phyloP scores from a whole-genome alignment of 495 filamentous ascomycete genomes.

The Tuber indicum region DNA sequence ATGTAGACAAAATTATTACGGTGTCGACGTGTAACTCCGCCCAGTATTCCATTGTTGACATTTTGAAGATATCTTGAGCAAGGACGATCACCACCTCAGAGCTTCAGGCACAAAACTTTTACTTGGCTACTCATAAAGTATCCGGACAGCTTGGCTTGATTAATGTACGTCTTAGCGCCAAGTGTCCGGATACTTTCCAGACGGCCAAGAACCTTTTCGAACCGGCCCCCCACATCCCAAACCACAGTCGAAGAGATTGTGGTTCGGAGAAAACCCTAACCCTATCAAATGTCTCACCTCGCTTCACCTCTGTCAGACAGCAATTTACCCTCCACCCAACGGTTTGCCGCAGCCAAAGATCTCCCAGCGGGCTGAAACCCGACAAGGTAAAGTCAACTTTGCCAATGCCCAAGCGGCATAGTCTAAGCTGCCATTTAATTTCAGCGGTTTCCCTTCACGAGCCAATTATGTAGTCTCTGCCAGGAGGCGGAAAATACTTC shows the following conservation, averaged over 20 bases:
- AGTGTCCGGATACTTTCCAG: neutral
- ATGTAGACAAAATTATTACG: neutral
- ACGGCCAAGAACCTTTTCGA: neutral
- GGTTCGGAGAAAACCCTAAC: neutral
- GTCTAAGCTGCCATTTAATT: neutral
- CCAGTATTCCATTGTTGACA: neutral
- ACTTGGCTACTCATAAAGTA: neutral
- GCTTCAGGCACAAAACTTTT: neutral
- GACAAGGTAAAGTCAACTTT: neutral
- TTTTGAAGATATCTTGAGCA: neutral
- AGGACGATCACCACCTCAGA: neutral
- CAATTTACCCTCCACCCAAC: neutral
- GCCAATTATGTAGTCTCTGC: neutral
- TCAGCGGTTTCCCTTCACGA: neutral
- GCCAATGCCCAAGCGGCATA: neutral
- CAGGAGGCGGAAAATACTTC: neutral
- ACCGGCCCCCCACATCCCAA: neutral
- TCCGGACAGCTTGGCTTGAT: neutral
- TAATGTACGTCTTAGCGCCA: neutral
- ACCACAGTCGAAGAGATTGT: neutral
- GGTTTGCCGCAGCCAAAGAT: neutral
- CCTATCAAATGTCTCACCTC: neutral
- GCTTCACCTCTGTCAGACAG: neutral
- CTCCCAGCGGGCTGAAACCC: neutral
- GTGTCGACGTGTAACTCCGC: neutral